Evolutionary conservation across 2,329 filamentous ascomycete species (phyloP).

Genomic region (Blastomyces percursus): DNA sequence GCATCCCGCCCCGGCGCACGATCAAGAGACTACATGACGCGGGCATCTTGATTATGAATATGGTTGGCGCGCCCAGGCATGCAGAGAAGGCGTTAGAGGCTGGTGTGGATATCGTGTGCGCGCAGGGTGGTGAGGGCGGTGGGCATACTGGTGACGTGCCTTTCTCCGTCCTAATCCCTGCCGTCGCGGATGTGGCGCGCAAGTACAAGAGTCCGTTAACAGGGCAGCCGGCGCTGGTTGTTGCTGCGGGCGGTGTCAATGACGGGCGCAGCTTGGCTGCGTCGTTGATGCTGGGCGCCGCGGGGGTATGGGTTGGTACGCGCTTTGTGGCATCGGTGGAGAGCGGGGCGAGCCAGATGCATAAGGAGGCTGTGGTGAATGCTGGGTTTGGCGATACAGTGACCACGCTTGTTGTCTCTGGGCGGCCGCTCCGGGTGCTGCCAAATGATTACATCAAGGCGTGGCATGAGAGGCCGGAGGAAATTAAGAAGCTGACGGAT

Average conservation of each 20-base stretch:
- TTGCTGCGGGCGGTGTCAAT: conserved; percentile 79
- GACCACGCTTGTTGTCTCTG: conserved; percentile 70
- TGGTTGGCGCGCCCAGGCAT: conserved; percentile 89
- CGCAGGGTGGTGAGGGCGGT: conserved; percentile 86
- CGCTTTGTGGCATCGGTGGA: conserved; percentile 77
- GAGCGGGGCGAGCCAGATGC: conserved; percentile 66
- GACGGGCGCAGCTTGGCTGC: conserved; percentile 72
- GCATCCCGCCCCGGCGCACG: conserved; percentile 63
- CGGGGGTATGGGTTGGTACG: conserved; percentile 89
- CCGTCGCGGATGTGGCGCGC: conserved; percentile 72
- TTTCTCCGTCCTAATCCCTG: conserved; percentile 74
- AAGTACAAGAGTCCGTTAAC: conserved; percentile 60
- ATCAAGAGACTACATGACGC: conserved; percentile 68
- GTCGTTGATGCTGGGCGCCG: conserved; percentile 75
- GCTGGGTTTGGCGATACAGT: conserved; percentile 71
- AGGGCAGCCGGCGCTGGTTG: conserved; percentile 62
- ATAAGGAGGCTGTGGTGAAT: conserved; percentile 74
- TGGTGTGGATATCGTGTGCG: conserved; percentile 82
- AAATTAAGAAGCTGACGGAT: conserved; percentile 64
- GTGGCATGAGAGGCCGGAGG: conserved; percentile 68
- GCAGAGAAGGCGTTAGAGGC: conserved; percentile 76
- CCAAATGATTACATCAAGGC: conserved; percentile 71
- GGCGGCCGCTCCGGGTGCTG: conserved; percentile 67
- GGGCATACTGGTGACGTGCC: conserved; percentile 86
- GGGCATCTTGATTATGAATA: conserved; percentile 86